Evolutionary conservation across 2,329 filamentous ascomycete genomes (phyloP), one percentile per base, ranked within the genome.

Genomic region (Graphiopsis chlorocephala): DNA sequence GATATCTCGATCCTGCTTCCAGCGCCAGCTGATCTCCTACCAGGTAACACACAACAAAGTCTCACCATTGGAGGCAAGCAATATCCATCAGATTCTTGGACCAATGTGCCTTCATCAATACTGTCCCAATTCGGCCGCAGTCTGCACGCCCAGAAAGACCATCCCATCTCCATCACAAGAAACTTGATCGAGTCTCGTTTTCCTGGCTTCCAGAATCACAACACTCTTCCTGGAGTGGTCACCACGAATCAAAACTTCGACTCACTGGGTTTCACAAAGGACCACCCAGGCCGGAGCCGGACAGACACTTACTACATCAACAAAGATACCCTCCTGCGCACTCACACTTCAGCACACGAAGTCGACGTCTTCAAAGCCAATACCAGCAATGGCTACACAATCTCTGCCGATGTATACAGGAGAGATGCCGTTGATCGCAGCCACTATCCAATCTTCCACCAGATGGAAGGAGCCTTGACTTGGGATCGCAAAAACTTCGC

Each of bases 301-400:
- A 94, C 91, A 15, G 95, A 99, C 79, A 98, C 95, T 0, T 99
- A 98, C 82, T 99, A 99, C 78, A 80, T 99, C 74, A 97, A 97
- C 79, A 82, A 88, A 69, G 80, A 86, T 60, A 96, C 91, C 0
- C 88, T 99, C 1, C 81, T 99, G 48, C 86, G 95, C 64, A 99
- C 95, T 0, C 95, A 99, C 77, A 98, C 94, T 2, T 95, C 91
- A 70, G 95, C 95, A 0, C 95, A 99, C 76, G 92, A 99, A 77
- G 87, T 91, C 72, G 87, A 95, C 75, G 84, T 90, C 66, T 92
- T 98, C 83, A 83, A 88, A 69, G 82, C 85, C 65, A 87, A 93
- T 78, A 79, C 85, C 70, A 90, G 85, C 71, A 85, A 88, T 42
- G 95, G 94, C 3, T 99, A 93, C 76, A 90, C 96, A 35, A 91